These are phyloP conservation scores for Malus sylvestris DNA, from an alignment of 306 rosid genomes.

Conservation along the genomic window DNA sequence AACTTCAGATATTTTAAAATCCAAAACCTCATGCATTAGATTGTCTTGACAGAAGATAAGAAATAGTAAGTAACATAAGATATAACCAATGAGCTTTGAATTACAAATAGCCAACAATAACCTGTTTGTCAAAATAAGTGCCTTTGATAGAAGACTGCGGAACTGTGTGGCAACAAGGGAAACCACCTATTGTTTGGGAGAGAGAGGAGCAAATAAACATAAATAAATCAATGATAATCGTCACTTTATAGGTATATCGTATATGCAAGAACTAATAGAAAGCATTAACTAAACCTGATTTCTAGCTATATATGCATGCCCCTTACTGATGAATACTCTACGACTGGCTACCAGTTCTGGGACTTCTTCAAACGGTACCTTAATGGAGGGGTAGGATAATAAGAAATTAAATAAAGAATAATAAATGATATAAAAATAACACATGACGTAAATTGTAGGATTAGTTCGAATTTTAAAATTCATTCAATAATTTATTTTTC, in stretches of 20 bases:
- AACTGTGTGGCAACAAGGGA: constrained; percentile 72
- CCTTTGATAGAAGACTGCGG: constrained; percentile 74
- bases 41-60: background rate
- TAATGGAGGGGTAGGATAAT: constrained; percentile 13
- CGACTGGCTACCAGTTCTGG: constrained; percentile 92
- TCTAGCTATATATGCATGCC: constrained; percentile 75
- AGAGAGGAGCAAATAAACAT: constrained; percentile 9
- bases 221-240: constrained; percentile 4
- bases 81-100: background rate
- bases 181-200: constrained; percentile 45
- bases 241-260: background rate
- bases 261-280: constrained; percentile 9
- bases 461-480: background rate
- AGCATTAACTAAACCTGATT: constrained; percentile 56
- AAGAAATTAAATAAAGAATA: constrained; percentile 10
- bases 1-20: constrained; percentile 16
- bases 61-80: background rate
- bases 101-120: constrained; percentile 19
- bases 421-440: background rate
- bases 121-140: constrained; percentile 87
- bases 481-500: background rate
- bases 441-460: background rate
- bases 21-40: background rate
- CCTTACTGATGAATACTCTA: constrained; percentile 66
- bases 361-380: constrained; percentile 97